Evolutionary conservation across 202 grass and related monocot species (phyloP), one percentile per base, ranked within the genome.

Genomic region (Digitaria exilis): DNA sequence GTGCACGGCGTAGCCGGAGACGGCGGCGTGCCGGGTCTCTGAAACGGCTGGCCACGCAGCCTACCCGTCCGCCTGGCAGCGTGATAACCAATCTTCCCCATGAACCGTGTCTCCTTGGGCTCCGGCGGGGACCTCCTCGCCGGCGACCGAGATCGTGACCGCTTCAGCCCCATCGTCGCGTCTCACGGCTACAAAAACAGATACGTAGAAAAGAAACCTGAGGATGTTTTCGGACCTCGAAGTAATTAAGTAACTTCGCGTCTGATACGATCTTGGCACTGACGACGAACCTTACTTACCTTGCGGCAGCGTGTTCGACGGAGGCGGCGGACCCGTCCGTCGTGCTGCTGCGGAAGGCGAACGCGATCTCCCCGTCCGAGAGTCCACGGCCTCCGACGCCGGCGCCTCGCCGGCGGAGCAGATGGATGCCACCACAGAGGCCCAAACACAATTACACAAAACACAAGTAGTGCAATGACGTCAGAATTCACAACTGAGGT

Each of bases 1-100:
- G 57, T 63, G 75, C 75, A 48, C 57, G 41, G 57, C 41, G 41
- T 77, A 77, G 41, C 3, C 6, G 25, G 56, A 30, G 25, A 12
- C 25, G 56, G 58, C 28, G 58, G 75, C 17, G 75, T 78, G 25
- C 41, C 25, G 42, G 75, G 75, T 48, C 71, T 22, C 18, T 18
- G 12, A 10, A 51, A 48, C 18, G 25, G 4, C 28, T 5, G 12
- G 25, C 75, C 25, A 0, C 75, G 41, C 75, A 28, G 41, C 57
- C 75, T 63, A 29, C 75, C 75, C 17, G 58, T 34, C 58, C 58
- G 42, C 75, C 26, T 48, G 42, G 75, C 42, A 32, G 26, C 10
- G 17, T 16, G 0, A n/a, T 0, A 3, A 2, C 39, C 11, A 22
- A 64, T 0, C 68, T 1, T 71, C 7, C 7, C 41, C 42, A 2